Evolutionary conservation across 495 filamentous ascomycete genomes (phyloP), one percentile per base, ranked within the genome.

Genomic region (Trichoderma parareesei): DNA sequence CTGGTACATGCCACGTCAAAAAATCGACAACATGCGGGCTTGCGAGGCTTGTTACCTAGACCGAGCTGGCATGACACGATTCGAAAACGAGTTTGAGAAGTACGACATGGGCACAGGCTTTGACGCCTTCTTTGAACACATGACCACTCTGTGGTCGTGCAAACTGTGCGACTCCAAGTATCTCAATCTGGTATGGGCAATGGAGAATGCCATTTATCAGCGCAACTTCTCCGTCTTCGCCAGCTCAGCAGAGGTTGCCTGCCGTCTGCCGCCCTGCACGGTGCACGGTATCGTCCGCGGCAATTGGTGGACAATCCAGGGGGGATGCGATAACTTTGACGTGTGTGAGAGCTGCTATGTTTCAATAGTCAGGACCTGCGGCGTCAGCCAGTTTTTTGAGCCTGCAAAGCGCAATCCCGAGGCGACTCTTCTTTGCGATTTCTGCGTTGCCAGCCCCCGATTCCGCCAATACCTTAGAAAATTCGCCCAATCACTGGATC

Each of bases 271-370:
- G 7, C 46, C 46, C 20, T 49, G 46, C 18, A 49, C 46, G n/a
- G n/a, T 8, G 20, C 18, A 49, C 18, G 46, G 46, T 2, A 27
- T 49, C 5, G 20, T 49, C 18, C 46, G n/a, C 46, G 46, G 46
- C 46, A 49, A 49, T 18, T 49, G 46, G 46, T 49, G 46, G 46
- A 49, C 46, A 49, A 20, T 49, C n/a, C 46, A 49, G 18, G 46
- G 46, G 20, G 46, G 46, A 18, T 49, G 46, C n/a, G 46, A 49
- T 18, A 49, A 49, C 46, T 49, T 49, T 49, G 46, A 49, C 20
- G 46, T 49, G 16, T 49, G 46, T 49, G 46, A 49, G 46, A 49
- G 4, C 18, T 49, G 46, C 18, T 49, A 49, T 49, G 18, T 18
- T 16, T 49, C 46, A 3, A 20, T 49, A 18, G 16, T 49, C 4